A percentile compares a stretch with the other conserved stretches of the same genome.
Conservation (phyloP, 2,329 filamentous ascomycete genomes). For the Phyllosticta paracitricarpa region DNA sequence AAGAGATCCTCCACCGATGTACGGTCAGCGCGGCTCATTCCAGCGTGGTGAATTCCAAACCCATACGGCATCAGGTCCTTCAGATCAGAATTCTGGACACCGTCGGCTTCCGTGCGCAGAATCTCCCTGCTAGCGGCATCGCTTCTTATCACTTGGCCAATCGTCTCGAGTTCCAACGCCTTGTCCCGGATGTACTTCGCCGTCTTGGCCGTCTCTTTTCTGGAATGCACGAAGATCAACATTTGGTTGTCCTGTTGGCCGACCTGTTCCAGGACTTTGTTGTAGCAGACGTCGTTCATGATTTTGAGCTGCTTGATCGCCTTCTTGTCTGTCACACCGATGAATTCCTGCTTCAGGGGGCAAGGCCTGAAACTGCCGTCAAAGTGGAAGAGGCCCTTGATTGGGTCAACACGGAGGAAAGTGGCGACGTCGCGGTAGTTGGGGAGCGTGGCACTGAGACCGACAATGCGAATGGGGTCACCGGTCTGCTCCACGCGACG, state of each 20-base stretch:
- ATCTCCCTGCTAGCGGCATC: constrained; percentile 89
- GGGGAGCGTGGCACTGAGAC: constrained; percentile 86
- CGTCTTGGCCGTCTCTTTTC: constrained; percentile 97
- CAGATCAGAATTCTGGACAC: constrained; percentile 74
- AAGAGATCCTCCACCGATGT: constrained; percentile 94
- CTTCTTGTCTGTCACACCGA: constrained; percentile 95
- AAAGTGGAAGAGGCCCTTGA: constrained; percentile 89
- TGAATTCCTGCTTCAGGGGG: constrained; percentile 90
- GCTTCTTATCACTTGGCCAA: constrained; percentile 86
- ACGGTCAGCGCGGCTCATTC: constrained; percentile 91
- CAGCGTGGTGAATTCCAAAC: constrained; percentile 96
- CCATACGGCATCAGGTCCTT: constrained; percentile 94
- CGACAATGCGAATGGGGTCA: constrained; percentile 82
- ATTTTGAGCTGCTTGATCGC: constrained; percentile 98
- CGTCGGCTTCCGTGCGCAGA: constrained; percentile 71
- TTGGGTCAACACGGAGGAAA: constrained; percentile 80
- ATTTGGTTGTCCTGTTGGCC: constrained; percentile 91
- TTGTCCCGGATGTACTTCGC: constrained; percentile 94
- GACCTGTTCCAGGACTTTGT: constrained; percentile 92
- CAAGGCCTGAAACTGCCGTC: constrained; percentile 91
- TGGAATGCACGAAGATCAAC: constrained; percentile 96
- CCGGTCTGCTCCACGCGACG: constrained; percentile 88
- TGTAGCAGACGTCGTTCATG: constrained; percentile 99
- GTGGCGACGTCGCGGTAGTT: constrained; percentile 95
- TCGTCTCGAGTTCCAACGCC: constrained; percentile 92